Base-by-base conservation (phyloP, 495 filamentous ascomycete species). In the Bacidia gigantensis region DNA sequence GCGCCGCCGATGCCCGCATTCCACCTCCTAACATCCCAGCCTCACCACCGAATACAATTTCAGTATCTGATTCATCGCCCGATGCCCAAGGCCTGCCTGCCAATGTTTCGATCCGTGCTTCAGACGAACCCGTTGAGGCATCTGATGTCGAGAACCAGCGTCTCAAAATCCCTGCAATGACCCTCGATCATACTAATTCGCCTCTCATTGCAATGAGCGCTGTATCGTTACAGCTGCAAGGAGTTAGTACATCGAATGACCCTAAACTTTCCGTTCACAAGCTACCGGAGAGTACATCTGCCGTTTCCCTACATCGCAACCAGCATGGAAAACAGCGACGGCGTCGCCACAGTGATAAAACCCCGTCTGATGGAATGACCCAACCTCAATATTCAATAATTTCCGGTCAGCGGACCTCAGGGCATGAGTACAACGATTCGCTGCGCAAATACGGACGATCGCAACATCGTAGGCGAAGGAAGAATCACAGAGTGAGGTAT, bases 401-500 rank as follows among this genome's bases (percentile, higher is more conserved):
- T 17, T 17, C 41, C 41, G 41, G 14, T 44, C 41, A 44, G 41
- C 41, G 41, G 41, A 44, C 41, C 41, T n/a, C 41, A 44, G 41
- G 41, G 41, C 41, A 44, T 44, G 41, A 44, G 41, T 44, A 44
- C 41, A 44, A 44, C 41, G 41, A 44, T 22, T 44, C 41, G 20
- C 41, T 44, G 41, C 41, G 41, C 20, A 44, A 44, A 44, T 44
- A n/a, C 20, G 41, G 41, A 44, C 41, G 20, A 44, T 44, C 41
- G 41, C 41, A 44, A 44, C 41, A 44, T 44, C 41, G 41, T 44
- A 44, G 41, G 41, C 41, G 41, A 22, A 44, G 41, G 41, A 44
- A 9, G 41, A 44, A 44, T 44, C 41, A 44, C 41, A 44, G 41
- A n/a, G 41, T 44, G 41, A 44, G 41, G 41, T 44, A 44, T 44